Percentiles rank a stretch among this genome's conserved stretches.
Evolutionary conservation across 768 basidiomycete species (phyloP).

Genomic region (Boletus sp.): DNA sequence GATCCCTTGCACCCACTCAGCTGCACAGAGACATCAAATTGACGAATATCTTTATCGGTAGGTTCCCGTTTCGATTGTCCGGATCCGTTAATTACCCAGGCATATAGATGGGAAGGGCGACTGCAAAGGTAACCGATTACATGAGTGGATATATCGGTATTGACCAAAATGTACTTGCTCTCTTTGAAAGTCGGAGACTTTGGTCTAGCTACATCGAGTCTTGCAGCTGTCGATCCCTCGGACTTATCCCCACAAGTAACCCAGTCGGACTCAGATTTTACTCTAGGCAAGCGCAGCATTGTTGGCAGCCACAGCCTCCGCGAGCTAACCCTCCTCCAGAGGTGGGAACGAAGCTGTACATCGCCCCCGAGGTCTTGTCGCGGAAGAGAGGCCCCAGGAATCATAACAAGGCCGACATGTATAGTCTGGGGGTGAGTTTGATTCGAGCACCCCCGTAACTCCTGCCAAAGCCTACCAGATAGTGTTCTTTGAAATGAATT

Average conservation of each 20-base stretch:
- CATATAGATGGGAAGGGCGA: slow-evolving; percentile 71
- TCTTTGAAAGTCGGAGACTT: slow-evolving; percentile 76
- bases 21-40: slow-evolving; percentile 88
- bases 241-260: slow-evolving; percentile 50
- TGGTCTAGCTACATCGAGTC: slow-evolving; percentile 81
- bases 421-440: slow-evolving; percentile 77
- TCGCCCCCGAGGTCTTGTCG: slow-evolving; percentile 85
- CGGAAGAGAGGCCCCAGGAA: slow-evolving; percentile 61
- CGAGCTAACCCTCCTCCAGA: slow-evolving; percentile 39
- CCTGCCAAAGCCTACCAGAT: slow-evolving; percentile 47
- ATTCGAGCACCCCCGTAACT: neutral
- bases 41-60: slow-evolving; percentile 92
- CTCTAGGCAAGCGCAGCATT: slow-evolving; percentile 48
- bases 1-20: slow-evolving; percentile 36
- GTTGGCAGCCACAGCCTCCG: neutral
- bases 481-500: slow-evolving; percentile 98
- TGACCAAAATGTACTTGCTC: neutral
- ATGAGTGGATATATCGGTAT: neutral
- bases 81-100: neutral
- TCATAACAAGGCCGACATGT: slow-evolving; percentile 90
- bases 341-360: slow-evolving; percentile 89
- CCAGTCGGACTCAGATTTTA: slow-evolving; percentile 63
- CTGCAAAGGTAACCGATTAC: slow-evolving; percentile 56
- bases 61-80: slow-evolving; percentile 14
- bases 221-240: slow-evolving; percentile 74